Evolutionary conservation across 345 rosid genomes (phyloP).

Genomic region (Salix arbutifolia): DNA sequence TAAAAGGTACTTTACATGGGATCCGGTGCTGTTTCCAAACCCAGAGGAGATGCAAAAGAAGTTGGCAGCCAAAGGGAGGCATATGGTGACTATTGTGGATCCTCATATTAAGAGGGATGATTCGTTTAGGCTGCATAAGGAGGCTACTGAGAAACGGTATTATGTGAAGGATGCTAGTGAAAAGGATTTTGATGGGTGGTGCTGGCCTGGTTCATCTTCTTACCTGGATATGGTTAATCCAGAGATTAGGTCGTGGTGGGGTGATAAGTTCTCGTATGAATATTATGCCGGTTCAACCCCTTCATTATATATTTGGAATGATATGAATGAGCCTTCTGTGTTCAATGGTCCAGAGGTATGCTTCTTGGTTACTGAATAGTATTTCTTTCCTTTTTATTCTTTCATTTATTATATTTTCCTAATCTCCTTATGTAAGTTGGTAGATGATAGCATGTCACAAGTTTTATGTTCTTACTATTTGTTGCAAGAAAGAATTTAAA

Average conservation of each 20-base stretch:
- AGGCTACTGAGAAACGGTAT: slow-evolving; percentile 74
- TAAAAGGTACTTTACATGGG: slow-evolving; percentile 95
- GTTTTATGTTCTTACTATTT: background rate
- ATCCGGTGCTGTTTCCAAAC: slow-evolving; percentile 64
- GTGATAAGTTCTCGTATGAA: slow-evolving; percentile 62
- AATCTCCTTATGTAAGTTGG: background rate
- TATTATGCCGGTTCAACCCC: slow-evolving; percentile 87
- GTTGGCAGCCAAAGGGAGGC: slow-evolving; percentile 86
- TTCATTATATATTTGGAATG: slow-evolving; percentile 92
- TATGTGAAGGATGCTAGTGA: slow-evolving; percentile 84
- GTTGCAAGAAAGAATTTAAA: background rate
- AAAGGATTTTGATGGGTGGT: slow-evolving; percentile 97
- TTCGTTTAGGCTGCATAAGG: slow-evolving; percentile 68
- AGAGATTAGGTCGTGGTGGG: slow-evolving; percentile 93
- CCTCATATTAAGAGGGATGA: slow-evolving; percentile 97
- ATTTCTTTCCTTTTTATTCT: background rate
- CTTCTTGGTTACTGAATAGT: background rate
- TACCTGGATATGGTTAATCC: slow-evolving; percentile 80
- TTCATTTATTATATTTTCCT: background rate
- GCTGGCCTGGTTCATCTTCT: slow-evolving; percentile 99
- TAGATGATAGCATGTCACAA: background rate
- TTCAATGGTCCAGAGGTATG: slow-evolving; percentile 99
- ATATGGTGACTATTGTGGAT: slow-evolving; percentile 96
- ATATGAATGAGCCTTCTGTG: slow-evolving; percentile 99
- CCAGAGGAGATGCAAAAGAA: slow-evolving; percentile 93